Evolutionary conservation across 2,329 filamentous ascomycete genomes (phyloP), one percentile per base, ranked within the genome.

Genomic region (Colletotrichum neosansevieriae): DNA sequence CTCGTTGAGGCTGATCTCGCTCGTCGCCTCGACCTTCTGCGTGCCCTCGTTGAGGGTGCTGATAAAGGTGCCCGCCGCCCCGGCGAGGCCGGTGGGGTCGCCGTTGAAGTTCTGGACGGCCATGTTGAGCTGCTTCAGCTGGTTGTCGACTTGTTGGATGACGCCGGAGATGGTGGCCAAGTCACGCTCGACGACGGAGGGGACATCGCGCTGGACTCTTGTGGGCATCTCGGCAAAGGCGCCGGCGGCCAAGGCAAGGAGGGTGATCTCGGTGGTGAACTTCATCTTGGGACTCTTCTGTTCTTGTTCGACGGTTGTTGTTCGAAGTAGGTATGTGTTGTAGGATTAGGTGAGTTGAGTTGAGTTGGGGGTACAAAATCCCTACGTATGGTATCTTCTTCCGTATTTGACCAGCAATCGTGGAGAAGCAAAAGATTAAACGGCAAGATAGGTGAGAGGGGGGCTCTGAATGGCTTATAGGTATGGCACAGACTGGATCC

Each of bases 81-180:
- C 61, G 53, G 71, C 57, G 21, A 76, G 63, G 9, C 36, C 17
- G 15, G 56, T 40, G 9, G 72, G 47, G 63, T 76, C 69, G 32
- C 73, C 74, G 47, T 57, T 69, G 72, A 75, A 76, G 53, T 45
- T 53, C n/a, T 73, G 70, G 63, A 73, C 65, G 19, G 74, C 74
- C 9, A 49, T 72, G 70, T 71, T 70, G 11, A 76, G 60, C 17
- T 29, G n/a, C 7, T 71, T 70, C 56, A 76, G 71, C 59, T 57
- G 58, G 24, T 60, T 68, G 45, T 60, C 61, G 17, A 73, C 71
- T 13, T 61, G 50, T n/a, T 40, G 42, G 15, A 73, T 63, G 50
- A 73, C 70, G 44, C 53, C 54, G 13, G 61, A 58, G 50, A 72
- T 67, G 40, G 65, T 64, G 40, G 67, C 57, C 38, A 70, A 53